Base-by-base conservation (phyloP, 805 yeast species). In the Yarrowia sp. region DNA sequence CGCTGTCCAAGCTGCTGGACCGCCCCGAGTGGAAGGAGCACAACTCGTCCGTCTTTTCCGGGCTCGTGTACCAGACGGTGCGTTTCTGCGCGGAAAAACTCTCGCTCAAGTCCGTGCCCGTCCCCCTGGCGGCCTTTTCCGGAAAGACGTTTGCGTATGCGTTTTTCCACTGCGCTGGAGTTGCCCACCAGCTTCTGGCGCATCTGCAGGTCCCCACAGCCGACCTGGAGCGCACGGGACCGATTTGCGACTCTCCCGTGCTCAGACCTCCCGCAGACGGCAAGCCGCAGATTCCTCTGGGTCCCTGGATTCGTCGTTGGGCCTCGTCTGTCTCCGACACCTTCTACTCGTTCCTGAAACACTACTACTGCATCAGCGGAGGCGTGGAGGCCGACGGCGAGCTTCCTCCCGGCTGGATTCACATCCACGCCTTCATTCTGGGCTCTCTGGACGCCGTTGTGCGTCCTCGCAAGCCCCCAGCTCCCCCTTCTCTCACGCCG, bases 81-180 rank as follows among this genome's bases (percentile, higher is more conserved):
- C 81, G 79, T 53, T 80, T 77, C 66, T 77, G 83, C 61, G 76
- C 87, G 12, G 70, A 74, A 56, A 79, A 80, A 66, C 73, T 84
- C 62, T 73, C 77, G 51, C 67, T 78, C 62, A 84, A 84, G 65
- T 76, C 76, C 22, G 74, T 84, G 10, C 78, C 88, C 0, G 71
- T 84, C n/a, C 77, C 86, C 6, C 72, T 81, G 19, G 77, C 83
- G 21, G 90, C 90, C 3, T 86, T 87, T 66, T 75, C 84, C 12
- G 93, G 93, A 6, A 87, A 87, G 68, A 80, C 84, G 3, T 80
- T 87, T 70, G 91, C 91, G 0, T 82, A 84, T 68, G 75, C 84
- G 3, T 87, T 79, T 65, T 80, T 81, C 69, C 74, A 78, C 64
- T 72, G 85, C 3, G 84, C 85, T 0, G 77, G 80, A 25, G 80